phyloP scores from a whole-genome alignment of 768 basidiomycete species.

The Tulasnella calospora region DNA sequence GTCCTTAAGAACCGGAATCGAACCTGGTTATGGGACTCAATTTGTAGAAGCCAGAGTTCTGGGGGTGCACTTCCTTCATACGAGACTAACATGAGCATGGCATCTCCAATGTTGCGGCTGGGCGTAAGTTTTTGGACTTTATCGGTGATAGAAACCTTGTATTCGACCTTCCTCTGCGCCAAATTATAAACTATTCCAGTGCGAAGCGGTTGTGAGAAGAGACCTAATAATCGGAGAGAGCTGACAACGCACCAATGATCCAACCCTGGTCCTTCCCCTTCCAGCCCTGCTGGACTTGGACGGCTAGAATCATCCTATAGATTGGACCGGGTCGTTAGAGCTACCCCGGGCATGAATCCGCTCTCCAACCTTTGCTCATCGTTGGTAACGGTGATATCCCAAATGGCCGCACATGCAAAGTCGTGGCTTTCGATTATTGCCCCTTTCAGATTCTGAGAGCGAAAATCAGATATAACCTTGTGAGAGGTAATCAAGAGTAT shows the following conservation, averaged over 20 bases:
- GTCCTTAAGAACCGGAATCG: background rate
- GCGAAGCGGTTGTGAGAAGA: background rate
- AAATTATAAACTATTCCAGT: slow-evolving; percentile 56
- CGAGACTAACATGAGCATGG: slow-evolving; percentile 61
- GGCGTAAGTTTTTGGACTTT: slow-evolving; percentile 68
- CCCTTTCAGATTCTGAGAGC: background rate
- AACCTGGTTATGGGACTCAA: slow-evolving; percentile 34
- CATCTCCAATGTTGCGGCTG: slow-evolving; percentile 43
- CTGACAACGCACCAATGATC: background rate
- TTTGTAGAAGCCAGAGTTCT: slow-evolving; percentile 66
- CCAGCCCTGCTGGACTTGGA: background rate
- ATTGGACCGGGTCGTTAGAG: background rate
- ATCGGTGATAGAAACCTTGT: slow-evolving; percentile 66
- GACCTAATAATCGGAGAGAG: background rate
- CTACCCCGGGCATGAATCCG: background rate
- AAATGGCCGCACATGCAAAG: background rate
- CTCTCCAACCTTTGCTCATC: background rate
- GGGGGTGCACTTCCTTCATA: slow-evolving; percentile 76
- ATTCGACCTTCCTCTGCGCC: slow-evolving; percentile 60
- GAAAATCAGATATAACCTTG: background rate
- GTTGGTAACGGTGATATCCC: background rate
- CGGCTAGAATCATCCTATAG: background rate
- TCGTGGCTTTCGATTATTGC: background rate
- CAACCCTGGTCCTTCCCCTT: background rate
- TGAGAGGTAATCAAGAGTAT: background rate